Evolutionary conservation across 805 yeast species (phyloP).

Genomic region (Clavispora santaluciae): DNA sequence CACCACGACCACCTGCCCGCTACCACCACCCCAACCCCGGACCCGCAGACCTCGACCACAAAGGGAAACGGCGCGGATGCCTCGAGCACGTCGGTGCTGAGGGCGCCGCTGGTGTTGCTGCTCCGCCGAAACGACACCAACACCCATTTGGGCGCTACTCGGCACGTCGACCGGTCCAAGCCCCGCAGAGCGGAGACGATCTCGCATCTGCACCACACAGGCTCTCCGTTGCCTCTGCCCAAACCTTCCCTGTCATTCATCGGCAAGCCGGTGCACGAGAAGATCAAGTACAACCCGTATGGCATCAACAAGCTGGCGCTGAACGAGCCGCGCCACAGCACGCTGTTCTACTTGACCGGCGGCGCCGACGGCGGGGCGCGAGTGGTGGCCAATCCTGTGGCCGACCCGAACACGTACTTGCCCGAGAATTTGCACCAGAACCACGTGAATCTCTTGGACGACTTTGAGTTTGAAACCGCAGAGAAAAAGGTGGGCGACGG

Average conservation of each 20-base stretch:
- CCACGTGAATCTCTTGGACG: constrained; percentile 47
- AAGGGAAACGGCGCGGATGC: neutral
- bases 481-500: constrained; percentile 61
- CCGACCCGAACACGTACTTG: constrained; percentile 59
- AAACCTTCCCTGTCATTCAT: constrained; percentile 11
- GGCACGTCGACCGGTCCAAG: neutral
- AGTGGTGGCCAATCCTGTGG: constrained; percentile 56
- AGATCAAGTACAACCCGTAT: constrained; percentile 62
- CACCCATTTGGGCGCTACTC: constrained; percentile 2
- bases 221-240: constrained; percentile 18
- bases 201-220: constrained; percentile 32
- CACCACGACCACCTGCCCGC: constrained; percentile 4
- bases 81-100: neutral
- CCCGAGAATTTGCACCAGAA: constrained; percentile 51
- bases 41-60: constrained; percentile 23
- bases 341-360: constrained; percentile 24
- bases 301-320: constrained; percentile 41
- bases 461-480: constrained; percentile 43
- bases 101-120: constrained; percentile 6
- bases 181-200: constrained; percentile 28
- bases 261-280: constrained; percentile 22
- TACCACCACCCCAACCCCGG: neutral
- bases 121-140: constrained; percentile 12
- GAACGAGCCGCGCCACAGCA: constrained; percentile 19
- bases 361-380: constrained; percentile 40